A percentile compares a stretch with the other conserved stretches of the same genome.
These are phyloP conservation scores for Piloderma croceum DNA, from an alignment of 768 basidiomycete genomes.

Conservation along the genomic window DNA sequence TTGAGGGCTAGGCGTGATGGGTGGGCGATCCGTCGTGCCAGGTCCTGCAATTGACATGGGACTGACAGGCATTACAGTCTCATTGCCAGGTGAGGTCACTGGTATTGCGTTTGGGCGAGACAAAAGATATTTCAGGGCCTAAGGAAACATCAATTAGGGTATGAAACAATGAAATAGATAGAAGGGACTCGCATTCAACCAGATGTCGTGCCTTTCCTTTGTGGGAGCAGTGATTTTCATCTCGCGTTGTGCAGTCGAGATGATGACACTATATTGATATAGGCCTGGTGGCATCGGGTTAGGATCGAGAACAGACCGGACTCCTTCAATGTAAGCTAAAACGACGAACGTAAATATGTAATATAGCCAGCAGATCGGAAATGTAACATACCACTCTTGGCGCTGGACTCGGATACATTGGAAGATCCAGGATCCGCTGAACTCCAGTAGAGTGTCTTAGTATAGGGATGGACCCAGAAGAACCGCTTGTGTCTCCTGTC, in stretches of 20 bases:
- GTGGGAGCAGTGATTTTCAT: conserved; percentile 98
- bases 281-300: conserved; percentile 95
- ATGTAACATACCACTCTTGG: conserved; percentile 84
- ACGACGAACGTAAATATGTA: conserved; percentile 6
- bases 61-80: conserved; percentile 14
- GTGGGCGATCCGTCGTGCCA: conserved; percentile 45
- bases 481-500: conserved; percentile 88
- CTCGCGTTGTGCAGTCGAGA: conserved; percentile 90
- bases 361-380: conserved; percentile 8
- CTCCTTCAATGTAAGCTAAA: conserved; percentile 87
- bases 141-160: conserved; percentile 7
- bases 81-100: conserved; percentile 16
- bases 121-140: conserved; percentile 91
- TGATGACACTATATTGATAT: conserved; percentile 87
- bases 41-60: conserved; percentile 29
- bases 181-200: conserved; percentile 68
- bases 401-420: conserved; percentile 84
- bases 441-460: conserved; percentile 96
- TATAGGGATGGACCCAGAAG: conserved; percentile 99
- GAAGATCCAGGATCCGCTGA: conserved; percentile 88
- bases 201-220: conserved; percentile 94
- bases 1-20: conserved; percentile 54
- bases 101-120: conserved; percentile 53
- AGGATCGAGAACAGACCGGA: conserved; percentile 86
- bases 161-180: conserved; percentile 6